phyloP scores from a whole-genome alignment of 495 filamentous ascomycete species.

The Alectoria sarmentosa region DNA sequence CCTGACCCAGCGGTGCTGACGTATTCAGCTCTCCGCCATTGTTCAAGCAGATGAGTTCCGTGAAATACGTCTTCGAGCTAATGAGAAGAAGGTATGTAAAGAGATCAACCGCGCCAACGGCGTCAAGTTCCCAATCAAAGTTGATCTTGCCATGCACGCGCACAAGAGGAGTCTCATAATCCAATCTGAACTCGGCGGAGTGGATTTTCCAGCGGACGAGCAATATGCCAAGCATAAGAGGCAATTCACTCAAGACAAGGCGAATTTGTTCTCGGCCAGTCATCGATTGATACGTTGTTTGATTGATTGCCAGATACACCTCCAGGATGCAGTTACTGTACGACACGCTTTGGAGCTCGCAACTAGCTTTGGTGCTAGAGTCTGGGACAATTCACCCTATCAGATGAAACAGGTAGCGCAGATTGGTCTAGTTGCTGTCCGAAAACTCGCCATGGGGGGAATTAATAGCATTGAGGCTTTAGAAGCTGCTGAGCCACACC shows the following conservation, averaged over 20 bases:
- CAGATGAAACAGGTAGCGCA: slow-evolving; percentile 83
- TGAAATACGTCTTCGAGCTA: slow-evolving; percentile 65
- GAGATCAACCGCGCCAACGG: slow-evolving; percentile 69
- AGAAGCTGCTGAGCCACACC: slow-evolving; percentile 54
- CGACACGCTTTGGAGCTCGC: slow-evolving; percentile 71
- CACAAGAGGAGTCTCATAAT: slow-evolving; percentile 89
- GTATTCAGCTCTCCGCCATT: slow-evolving; percentile 51
- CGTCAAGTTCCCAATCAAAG: slow-evolving; percentile 74
- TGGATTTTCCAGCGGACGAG: slow-evolving; percentile 62
- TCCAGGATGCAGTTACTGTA: slow-evolving; percentile 58
- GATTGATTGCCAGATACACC: slow-evolving; percentile 70
- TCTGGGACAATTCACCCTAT: slow-evolving; percentile 79
- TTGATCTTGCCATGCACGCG: slow-evolving; percentile 57
- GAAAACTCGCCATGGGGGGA: slow-evolving; percentile 66
- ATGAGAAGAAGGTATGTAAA: slow-evolving; percentile 70
- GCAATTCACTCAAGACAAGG: slow-evolving; percentile 62
- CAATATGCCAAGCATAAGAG: slow-evolving; percentile 53
- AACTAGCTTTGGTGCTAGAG: slow-evolving; percentile 67
- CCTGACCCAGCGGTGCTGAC: slow-evolving; percentile 30
- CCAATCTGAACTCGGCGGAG: slow-evolving; percentile 68
- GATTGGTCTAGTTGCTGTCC: slow-evolving; percentile 69
- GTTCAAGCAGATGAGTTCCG: slow-evolving; percentile 72
- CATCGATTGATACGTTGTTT: slow-evolving; percentile 75
- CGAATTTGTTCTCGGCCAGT: slow-evolving; percentile 62
- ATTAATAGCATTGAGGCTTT: slow-evolving; percentile 68